Percentiles rank a stretch among this genome's conserved stretches.
Conservation (phyloP, 164 flowering plant species). For the Kingdonia uniflora region DNA sequence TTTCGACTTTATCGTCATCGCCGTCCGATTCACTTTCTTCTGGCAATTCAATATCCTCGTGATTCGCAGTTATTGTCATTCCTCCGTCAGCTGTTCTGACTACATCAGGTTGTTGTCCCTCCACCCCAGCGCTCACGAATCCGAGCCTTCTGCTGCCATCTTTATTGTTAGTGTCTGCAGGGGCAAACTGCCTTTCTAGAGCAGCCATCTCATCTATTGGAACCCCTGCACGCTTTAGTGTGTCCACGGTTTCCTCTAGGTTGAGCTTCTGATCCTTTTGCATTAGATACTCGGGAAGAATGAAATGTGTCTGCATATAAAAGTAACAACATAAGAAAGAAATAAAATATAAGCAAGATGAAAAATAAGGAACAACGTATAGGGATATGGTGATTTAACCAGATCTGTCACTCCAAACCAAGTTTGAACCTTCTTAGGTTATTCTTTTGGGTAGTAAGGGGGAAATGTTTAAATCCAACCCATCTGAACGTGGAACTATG, state of each 20-base stretch:
- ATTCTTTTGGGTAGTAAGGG: too few relatives aligned
- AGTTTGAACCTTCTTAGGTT: too few relatives aligned
- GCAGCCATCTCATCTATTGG: constrained; percentile 95
- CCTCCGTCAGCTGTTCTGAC: constrained; percentile 32
- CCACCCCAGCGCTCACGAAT: constrained; percentile 90
- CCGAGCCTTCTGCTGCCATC: constrained; percentile 45
- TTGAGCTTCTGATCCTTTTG: constrained; percentile 65
- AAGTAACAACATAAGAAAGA: constrained; percentile 5
- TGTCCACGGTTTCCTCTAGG: constrained; percentile 71
- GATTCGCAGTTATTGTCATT: constrained; percentile 27
- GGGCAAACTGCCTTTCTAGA: constrained; percentile 65
- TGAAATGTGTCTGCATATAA: constrained; percentile 63
- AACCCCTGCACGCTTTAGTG: constrained; percentile 67
- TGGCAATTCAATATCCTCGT: constrained; percentile 80
- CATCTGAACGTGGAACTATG: too few relatives aligned
- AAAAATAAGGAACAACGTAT: background rate
- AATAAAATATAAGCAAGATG: background rate
- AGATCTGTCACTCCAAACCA: too few relatives aligned
- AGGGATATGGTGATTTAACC: too few relatives aligned
- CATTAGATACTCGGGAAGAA: constrained; percentile 82
- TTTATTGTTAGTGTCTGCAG: constrained; percentile 23
- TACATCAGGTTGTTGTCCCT: constrained; percentile 22
- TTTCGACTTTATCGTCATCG: constrained; percentile 53
- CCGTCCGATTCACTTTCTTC: constrained; percentile 68
- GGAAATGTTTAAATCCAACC: too few relatives aligned